Evolutionary conservation across 1,284 basidiomycete species (phyloP).

Genomic region (Rhodotorula sp.): DNA sequence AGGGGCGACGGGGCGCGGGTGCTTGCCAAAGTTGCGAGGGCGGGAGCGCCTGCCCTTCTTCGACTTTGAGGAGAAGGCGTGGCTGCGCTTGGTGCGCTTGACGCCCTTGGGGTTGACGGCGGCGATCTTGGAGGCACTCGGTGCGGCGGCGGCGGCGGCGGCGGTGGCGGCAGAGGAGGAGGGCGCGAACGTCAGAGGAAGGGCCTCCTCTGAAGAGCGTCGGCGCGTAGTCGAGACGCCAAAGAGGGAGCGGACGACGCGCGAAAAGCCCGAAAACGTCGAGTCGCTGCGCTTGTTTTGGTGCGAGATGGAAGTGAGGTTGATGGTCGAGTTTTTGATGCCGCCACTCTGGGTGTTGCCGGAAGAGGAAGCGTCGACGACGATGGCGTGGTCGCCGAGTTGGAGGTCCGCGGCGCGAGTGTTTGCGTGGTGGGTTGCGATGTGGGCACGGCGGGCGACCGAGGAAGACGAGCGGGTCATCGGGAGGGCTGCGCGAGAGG

Average conservation of each 20-base stretch:
- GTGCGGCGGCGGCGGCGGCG: too few species aligned
- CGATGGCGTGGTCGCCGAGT: constrained; percentile 31
- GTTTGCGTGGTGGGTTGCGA: constrained; percentile 17
- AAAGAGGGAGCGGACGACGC: constrained; percentile 33
- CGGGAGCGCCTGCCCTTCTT: not conserved
- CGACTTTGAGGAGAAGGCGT: not conserved
- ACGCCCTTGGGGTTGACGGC: not conserved
- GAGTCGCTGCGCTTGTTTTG: not conserved
- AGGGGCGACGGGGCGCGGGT: not conserved
- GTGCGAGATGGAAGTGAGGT: constrained; percentile 33
- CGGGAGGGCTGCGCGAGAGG: constrained; percentile 14
- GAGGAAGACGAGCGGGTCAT: constrained; percentile 26
- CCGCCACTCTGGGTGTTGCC: constrained; percentile 8
- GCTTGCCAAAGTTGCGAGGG: constrained; percentile 9
- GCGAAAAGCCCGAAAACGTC: constrained; percentile 24
- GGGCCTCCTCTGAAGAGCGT: not conserved
- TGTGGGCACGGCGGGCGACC: constrained; percentile 26
- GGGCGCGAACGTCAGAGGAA: not conserved
- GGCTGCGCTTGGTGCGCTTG: constrained; percentile 4
- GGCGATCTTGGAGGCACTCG: not conserved
- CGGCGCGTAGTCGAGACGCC: not conserved
- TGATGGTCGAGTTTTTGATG: constrained; percentile 30
- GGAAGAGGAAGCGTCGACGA: constrained; percentile 32
- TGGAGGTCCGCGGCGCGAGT: not conserved
- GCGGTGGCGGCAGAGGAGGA: not conserved